Evolutionary conservation across 139 green algal genomes (phyloP).

Genomic region (Deuterostichococcus epilithicus): DNA sequence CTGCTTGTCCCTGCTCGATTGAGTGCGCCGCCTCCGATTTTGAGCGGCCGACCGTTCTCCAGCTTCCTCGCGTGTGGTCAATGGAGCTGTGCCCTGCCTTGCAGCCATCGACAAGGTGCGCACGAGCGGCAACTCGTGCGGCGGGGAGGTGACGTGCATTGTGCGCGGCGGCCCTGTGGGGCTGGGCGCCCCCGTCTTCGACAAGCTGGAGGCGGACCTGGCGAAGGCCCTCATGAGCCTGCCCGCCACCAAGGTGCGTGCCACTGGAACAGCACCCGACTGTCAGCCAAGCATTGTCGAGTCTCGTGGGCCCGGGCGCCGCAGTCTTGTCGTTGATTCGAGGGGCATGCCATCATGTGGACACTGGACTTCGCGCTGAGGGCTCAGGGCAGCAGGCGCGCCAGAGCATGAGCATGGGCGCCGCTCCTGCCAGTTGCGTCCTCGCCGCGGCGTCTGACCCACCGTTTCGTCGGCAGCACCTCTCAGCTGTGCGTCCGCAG

Average conservation of each 20-base stretch:
- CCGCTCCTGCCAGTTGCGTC: no score
- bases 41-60: neutral
- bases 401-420: no score
- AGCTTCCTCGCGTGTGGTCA: neutral
- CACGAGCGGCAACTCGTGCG: constrained; percentile 87
- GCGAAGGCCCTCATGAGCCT: constrained; percentile 94
- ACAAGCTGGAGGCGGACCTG: constrained; percentile 98
- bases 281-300: no score
- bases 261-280: no score
- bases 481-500: constrained; percentile 42
- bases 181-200: constrained; percentile 92
- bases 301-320: no score
- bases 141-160: constrained; percentile 97
- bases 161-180: constrained; percentile 83
- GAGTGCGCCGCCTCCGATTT: no score
- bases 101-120: constrained; percentile 94
- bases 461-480: neutral
- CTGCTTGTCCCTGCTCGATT: neutral
- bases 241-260: constrained; percentile 87
- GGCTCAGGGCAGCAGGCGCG: no score
- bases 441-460: no score
- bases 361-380: no score
- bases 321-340: no score
- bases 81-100: neutral
- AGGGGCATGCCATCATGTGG: no score